A percentile compares a stretch with the other conserved stretches of the same genome.
These are phyloP conservation scores for Aspergillus bombycis DNA, from an alignment of 2,329 filamentous ascomycete genomes.

Conservation along the genomic window DNA sequence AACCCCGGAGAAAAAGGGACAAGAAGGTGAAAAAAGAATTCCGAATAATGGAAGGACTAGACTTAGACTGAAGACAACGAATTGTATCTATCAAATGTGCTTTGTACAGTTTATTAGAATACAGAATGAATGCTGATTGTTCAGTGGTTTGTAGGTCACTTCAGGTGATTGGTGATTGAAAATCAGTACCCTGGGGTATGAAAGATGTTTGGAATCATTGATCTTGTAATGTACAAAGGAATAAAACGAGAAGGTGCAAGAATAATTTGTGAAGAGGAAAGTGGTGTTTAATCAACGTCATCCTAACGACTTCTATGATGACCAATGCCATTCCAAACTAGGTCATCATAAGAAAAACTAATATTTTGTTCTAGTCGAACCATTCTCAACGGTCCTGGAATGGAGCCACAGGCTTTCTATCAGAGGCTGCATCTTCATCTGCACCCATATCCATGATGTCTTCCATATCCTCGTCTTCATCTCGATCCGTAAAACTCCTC, in stretches of 20 bases:
- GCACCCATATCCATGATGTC: slow-evolving; percentile 25
- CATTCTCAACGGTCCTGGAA: slow-evolving; percentile 33
- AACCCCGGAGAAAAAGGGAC: background rate
- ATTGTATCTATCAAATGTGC: background rate
- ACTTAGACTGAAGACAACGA: background rate
- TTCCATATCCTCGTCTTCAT: slow-evolving; percentile 29
- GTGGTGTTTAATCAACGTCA: background rate
- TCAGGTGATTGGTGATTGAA: background rate
- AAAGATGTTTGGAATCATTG: background rate
- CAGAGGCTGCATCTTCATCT: slow-evolving; percentile 20
- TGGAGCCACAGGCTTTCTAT: slow-evolving; percentile 37
- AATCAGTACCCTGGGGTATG: background rate
- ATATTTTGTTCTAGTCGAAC: background rate
- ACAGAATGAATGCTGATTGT: background rate
- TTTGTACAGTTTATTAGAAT: background rate
- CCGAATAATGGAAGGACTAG: background rate
- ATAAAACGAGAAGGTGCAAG: background rate
- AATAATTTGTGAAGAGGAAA: background rate
- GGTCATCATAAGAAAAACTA: background rate
- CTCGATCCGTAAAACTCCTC: slow-evolving; percentile 35
- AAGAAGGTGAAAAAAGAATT: too few species aligned
- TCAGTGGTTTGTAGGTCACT: background rate
- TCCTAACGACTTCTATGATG: background rate
- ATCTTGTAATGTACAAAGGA: background rate
- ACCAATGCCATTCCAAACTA: background rate